A percentile compares a stretch with the other conserved stretches of the same genome.
These are phyloP conservation scores for Knufia fluminis DNA, from an alignment of 2,329 filamentous ascomycete species.

Conservation along the genomic window DNA sequence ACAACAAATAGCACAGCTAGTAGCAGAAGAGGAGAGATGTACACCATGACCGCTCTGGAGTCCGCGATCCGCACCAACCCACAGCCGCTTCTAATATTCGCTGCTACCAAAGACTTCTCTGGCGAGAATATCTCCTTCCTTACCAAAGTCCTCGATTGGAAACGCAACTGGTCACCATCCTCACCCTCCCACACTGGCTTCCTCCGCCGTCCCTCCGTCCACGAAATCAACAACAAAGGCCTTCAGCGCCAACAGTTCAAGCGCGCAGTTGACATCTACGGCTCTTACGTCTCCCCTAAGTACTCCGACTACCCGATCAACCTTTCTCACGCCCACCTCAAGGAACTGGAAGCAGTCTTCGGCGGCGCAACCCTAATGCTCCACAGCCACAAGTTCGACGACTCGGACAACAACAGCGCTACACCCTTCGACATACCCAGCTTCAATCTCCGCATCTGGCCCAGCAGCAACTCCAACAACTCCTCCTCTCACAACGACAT, in stretches of 20 bases:
- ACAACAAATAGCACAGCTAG: constrained; percentile 30
- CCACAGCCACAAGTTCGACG: constrained; percentile 30
- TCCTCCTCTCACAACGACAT: constrained; percentile 19
- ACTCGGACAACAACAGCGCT: constrained; percentile 34
- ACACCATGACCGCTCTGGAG: constrained; percentile 55
- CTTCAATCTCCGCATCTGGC: constrained; percentile 15
- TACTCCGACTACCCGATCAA: constrained; percentile 61
- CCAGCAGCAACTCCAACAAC: constrained; percentile 12
- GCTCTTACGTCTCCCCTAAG: constrained; percentile 49
- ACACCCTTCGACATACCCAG: constrained; percentile 28
- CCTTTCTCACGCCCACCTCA: constrained; percentile 49
- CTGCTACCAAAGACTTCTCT: constrained; percentile 57
- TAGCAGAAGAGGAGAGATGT: constrained; percentile 38
- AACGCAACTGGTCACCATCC: constrained; percentile 28
- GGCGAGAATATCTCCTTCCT: constrained; percentile 64
- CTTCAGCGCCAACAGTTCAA: constrained; percentile 47
- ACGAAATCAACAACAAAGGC: constrained; percentile 19
- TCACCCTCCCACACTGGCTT: constrained; percentile 9
- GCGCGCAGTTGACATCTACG: constrained; percentile 52
- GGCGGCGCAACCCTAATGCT: constrained; percentile 33
- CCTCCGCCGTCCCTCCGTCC: constrained; percentile 11
- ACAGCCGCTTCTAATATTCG: constrained; percentile 53
- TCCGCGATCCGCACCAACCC: constrained; percentile 50
- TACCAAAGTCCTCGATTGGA: constrained; percentile 50
- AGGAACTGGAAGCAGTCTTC: constrained; percentile 48